Base-by-base conservation (phyloP, 441 rosid genomes). In the Croton laevigatus region DNA sequence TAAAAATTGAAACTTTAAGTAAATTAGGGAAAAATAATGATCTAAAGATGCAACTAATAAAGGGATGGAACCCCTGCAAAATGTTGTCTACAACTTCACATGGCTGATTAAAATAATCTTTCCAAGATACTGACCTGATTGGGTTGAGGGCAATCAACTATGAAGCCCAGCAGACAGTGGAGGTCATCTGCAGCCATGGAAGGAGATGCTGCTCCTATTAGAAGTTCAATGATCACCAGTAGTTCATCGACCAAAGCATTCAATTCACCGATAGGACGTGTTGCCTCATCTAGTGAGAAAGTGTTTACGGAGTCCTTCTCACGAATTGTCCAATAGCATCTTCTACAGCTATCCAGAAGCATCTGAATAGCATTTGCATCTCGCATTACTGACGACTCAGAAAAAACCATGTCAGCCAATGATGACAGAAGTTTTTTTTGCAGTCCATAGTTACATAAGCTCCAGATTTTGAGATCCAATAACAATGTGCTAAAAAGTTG, bases 271-370 rank as follows among this genome's bases (percentile, higher is more conserved):
- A 89, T 73, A 77, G 96, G 98, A 64, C 87, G 98, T 8, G 76
- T 77, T 78, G 76, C 85, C 79, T 82, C 81, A 48, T 88, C 83
- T 65, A 80, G 71, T 59, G 88, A 87, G 80, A 88, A 93, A n/a
- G 88, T 79, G 70, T 83, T 74, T 64, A 86, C 86, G 11, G 98
- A 93, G 76, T 89, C 95, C 84, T 87, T 89, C 80, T 96, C 98
- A 65, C 80, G 84, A 75, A 87, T 76, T 74, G 85, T 86, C 99
- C 99, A 96, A 80, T 91, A 96, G 86, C 99, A 96, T 81, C 88
- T 91, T 90, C 99, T 88, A 85, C 99, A 91, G 79, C 98, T 97
- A 87, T 96, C 99, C 75, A 96, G 94, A 83, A 96, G 98, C 94
- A 93, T 81, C 79, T 96, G 99, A 79, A 96, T 90, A 79, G 99